phyloP scores from a whole-genome alignment of 2,329 filamentous ascomycete genomes.

The Trichoderma arundinaceum region DNA sequence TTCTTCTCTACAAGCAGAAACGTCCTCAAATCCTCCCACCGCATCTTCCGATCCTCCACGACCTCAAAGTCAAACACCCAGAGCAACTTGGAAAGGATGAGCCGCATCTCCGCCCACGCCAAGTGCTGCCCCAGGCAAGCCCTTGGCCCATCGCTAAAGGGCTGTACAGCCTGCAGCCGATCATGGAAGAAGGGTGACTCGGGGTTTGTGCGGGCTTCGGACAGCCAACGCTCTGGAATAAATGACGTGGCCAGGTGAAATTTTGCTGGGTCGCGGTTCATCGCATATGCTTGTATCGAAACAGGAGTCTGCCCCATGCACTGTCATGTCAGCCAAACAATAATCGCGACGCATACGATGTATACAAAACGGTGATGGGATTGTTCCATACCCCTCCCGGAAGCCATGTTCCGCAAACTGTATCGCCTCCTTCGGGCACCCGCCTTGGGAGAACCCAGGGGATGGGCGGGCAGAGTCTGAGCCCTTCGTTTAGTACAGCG shows the following conservation, averaged over 20 bases:
- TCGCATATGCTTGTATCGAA: constrained; percentile 22
- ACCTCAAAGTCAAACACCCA: constrained; percentile 32
- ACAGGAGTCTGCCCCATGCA: constrained; percentile 44
- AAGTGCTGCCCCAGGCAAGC: constrained; percentile 25
- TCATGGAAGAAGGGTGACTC: constrained; percentile 27
- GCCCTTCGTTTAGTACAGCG: constrained; percentile 56
- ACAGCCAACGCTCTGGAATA: constrained; percentile 27
- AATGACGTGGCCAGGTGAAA: constrained; percentile 26
- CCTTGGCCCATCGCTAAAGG: constrained; percentile 26
- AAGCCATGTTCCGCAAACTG: constrained; percentile 42
- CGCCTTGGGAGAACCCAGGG: constrained; percentile 47
- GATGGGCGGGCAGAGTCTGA: constrained; percentile 55
- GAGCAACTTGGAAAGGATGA: constrained; percentile 29
- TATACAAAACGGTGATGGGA: constrained; percentile 26
- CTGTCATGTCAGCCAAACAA: constrained; percentile 42
- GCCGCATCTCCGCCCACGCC: constrained; percentile 31
- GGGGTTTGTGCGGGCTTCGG: not conserved
- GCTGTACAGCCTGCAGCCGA: constrained; percentile 16
- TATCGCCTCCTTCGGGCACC: constrained; percentile 41
- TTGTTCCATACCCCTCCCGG: constrained; percentile 41
- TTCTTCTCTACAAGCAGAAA: constrained; percentile 28
- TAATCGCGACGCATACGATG: too few species aligned
- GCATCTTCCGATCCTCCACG: constrained; percentile 15
- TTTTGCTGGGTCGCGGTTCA: constrained; percentile 17
- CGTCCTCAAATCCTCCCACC: constrained; percentile 26